Percentiles rank a stretch among this genome's conserved stretches.
These are phyloP conservation scores for Hypoxylon sp. DNA, from an alignment of 2,329 filamentous ascomycete genomes.

Conservation along the genomic window DNA sequence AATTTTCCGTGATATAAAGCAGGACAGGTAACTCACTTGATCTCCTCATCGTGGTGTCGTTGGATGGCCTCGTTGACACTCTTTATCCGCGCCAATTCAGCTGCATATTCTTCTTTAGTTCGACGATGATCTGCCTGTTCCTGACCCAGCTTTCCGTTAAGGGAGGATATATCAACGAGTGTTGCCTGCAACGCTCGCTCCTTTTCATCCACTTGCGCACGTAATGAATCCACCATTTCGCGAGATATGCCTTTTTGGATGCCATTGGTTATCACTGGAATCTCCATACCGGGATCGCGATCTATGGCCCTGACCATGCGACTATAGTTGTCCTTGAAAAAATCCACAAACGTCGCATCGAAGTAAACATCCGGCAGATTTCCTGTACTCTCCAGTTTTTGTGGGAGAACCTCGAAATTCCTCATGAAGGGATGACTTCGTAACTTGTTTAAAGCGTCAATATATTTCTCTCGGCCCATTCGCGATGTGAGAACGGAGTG, in stretches of 20 bases:
- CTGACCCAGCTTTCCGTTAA: conserved; percentile 72
- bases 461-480: conserved; percentile 87
- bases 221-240: conserved; percentile 88
- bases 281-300: conserved; percentile 88
- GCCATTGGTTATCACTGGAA: conserved; percentile 82
- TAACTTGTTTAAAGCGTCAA: conserved; percentile 82
- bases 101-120: conserved; percentile 68
- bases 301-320: conserved; percentile 87
- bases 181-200: conserved; percentile 64
- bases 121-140: conserved; percentile 79
- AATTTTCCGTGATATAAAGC: neutral
- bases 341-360: conserved; percentile 87
- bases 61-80: conserved; percentile 78
- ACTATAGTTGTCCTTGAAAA: conserved; percentile 96
- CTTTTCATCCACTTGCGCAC: conserved; percentile 81
- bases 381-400: conserved; percentile 68
- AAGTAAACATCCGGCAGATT: conserved; percentile 85
- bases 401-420: conserved; percentile 88
- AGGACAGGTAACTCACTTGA: conserved; percentile 61
- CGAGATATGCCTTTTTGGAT: conserved; percentile 92
- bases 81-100: conserved; percentile 69
- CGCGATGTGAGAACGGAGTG: conserved; percentile 81
- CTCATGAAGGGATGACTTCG: conserved; percentile 83
- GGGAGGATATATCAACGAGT: conserved; percentile 59
- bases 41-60: conserved; percentile 75